Evolutionary conservation across 208 protist genomes (phyloP).

Genomic region (Trypanosoma vivax): DNA sequence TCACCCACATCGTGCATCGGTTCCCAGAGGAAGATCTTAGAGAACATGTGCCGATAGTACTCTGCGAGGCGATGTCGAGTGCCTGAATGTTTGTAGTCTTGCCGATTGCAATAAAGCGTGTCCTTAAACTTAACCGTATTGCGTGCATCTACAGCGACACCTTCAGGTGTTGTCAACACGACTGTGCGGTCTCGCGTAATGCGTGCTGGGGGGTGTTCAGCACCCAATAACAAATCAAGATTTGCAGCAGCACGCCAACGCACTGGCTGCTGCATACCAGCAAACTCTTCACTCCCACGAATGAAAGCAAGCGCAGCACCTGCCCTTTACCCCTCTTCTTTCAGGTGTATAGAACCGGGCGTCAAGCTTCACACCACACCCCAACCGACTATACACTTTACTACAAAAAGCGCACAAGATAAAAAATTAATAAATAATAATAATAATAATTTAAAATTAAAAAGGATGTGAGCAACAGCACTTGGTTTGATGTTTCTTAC

Average conservation of each 20-base stretch:
- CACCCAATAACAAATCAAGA: conserved; percentile 52
- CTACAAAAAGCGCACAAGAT: no score
- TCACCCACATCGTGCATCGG: neutral
- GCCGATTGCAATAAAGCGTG: conserved; percentile 67
- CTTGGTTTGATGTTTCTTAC: no score
- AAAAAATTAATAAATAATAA: no score
- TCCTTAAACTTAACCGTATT: conserved; percentile 60
- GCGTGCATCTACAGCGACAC: conserved; percentile 38
- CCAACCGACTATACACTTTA: no score
- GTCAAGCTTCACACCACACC: no score
- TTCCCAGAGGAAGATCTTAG: conserved; percentile 42
- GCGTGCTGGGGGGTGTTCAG: conserved; percentile 41
- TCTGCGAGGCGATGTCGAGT: conserved; percentile 21
- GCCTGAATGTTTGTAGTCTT: conserved; percentile 27
- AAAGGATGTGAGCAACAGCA: no score
- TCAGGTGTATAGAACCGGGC: no score
- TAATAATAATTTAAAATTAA: no score
- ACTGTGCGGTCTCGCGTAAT: conserved; percentile 24
- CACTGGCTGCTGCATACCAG: conserved; percentile 16
- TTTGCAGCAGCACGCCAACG: conserved; percentile 61
- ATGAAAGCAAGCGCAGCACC: no score
- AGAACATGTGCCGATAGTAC: conserved; percentile 75
- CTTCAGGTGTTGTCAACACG: conserved; percentile 8
- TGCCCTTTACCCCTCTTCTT: no score
- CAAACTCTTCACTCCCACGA: neutral